Evolutionary conservation across 2,329 filamentous ascomycete species (phyloP), one percentile per base, ranked within the genome.

Genomic region (Cladophialophora immunda): DNA sequence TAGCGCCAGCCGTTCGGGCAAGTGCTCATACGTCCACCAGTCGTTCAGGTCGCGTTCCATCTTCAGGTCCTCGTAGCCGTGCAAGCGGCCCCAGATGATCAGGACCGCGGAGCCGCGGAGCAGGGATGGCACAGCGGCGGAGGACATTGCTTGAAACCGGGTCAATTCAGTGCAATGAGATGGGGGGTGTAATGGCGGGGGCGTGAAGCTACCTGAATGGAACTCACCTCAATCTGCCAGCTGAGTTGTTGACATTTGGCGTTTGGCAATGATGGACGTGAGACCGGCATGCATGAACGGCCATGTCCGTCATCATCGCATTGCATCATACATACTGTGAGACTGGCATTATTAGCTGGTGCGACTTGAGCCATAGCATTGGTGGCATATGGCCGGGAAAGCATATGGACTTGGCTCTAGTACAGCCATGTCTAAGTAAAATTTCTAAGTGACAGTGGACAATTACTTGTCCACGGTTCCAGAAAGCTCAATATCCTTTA

Each of bases 21-120:
- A 38, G 36, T 68, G 66, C 22, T 68, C 66, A n/a, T 68, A 62
- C n/a, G 61, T 65, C 66, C 66, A 68, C 66, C 66, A 68, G 30
- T 55, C 66, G 47, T 68, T 68, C 4, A 68, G 62, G 6, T 32
- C 58, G n/a, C 56, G 38, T 59, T 65, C 62, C 2, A 11, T 3
- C 13, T 15, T 22, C 45, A 19, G 17, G 22, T 61, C 47, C 29
- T 25, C 47, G 25, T 32, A 15, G 32, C 53, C 22, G n/a, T 56
- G 32, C n/a, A 57, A 11, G 8, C 27, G 7, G n/a, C 66, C 66
- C 62, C 66, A 68, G 41, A 68, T 62, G 34, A 65, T 54, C 29
- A 68, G 66, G 11, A 68, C 62, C 7, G 66, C 66, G 7, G 62
- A 29, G 41, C 62, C 66, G 27, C 61, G 58, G 34, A 61, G 57